Evolutionary conservation across 495 filamentous ascomycete species (phyloP).

Genomic region (Hypoxylon subgilvum): DNA sequence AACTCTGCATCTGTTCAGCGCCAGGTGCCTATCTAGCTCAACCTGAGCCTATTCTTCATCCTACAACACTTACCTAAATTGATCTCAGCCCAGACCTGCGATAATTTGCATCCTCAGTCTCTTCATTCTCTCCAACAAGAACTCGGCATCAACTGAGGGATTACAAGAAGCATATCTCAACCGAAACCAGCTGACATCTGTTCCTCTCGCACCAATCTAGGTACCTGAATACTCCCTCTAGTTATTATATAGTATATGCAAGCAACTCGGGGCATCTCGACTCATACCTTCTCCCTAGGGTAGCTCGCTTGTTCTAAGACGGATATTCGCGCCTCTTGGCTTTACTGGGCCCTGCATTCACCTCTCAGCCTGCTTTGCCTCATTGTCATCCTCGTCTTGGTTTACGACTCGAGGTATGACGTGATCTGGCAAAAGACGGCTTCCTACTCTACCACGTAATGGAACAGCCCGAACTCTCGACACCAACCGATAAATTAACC

Average conservation of each 20-base stretch:
- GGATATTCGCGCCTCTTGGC: constrained; percentile 9
- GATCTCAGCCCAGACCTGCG: neutral
- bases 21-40: no score
- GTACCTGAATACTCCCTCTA: constrained; percentile 8
- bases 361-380: constrained; percentile 25
- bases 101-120: neutral
- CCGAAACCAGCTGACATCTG: constrained; percentile 7
- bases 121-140: neutral
- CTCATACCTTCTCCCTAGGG: constrained; percentile 8
- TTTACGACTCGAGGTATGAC: constrained; percentile 44
- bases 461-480: constrained; percentile 46
- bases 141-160: neutral
- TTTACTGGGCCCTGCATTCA: constrained; percentile 8
- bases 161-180: neutral
- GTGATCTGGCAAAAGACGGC: constrained; percentile 43
- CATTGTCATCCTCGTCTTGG: constrained; percentile 36
- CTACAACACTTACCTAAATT: neutral
- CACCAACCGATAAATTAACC: constrained; percentile 34
- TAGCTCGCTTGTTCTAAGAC: constrained; percentile 13
- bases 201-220: constrained; percentile 4
- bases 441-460: constrained; percentile 50
- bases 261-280: constrained; percentile 15
- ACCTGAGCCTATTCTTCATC: no score
- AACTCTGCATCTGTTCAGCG: no score
- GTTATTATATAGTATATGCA: constrained; percentile 4